Conservation (phyloP, 805 yeast genomes). For the Saturnispora sanitii region DNA sequence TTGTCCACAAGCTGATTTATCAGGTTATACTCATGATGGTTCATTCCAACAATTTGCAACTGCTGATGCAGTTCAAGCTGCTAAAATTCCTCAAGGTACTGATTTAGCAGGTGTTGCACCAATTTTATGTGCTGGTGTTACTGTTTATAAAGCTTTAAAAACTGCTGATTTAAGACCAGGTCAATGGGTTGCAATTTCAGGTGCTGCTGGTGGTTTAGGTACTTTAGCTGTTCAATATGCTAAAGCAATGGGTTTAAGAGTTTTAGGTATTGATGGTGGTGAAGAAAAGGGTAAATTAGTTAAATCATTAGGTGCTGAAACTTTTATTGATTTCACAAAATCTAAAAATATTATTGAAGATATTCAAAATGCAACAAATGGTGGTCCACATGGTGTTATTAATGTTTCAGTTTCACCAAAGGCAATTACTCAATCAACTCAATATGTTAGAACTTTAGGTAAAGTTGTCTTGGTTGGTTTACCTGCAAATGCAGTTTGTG, state of each 20-base stretch:
- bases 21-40: conserved; percentile 87
- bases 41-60: conserved; percentile 87
- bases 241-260: conserved; percentile 64
- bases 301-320: conserved; percentile 53
- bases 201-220: conserved; percentile 81
- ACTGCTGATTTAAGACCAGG: conserved; percentile 69
- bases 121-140: conserved; percentile 83
- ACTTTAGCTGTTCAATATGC: conserved; percentile 72
- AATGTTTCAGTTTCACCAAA: conserved; percentile 51
- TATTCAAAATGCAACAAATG: conserved; percentile 34
- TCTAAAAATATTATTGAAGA: conserved; percentile 34
- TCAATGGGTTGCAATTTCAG: conserved; percentile 69
- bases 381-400: conserved; percentile 60
- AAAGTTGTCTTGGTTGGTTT: conserved; percentile 59
- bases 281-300: conserved; percentile 49
- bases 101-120: conserved; percentile 75
- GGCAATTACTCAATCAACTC: conserved; percentile 46
- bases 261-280: conserved; percentile 69
- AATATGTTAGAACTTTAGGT: conserved; percentile 51
- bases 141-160: conserved; percentile 84
- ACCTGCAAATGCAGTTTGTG: conserved; percentile 71
- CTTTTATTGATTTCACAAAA: conserved; percentile 44
- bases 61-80: conserved; percentile 83
- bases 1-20: conserved; percentile 60
- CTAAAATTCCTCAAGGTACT: conserved; percentile 61